Evolutionary conservation across 2,329 filamentous ascomycete species (phyloP).

Genomic region (Davidsoniella neocaledoniae): DNA sequence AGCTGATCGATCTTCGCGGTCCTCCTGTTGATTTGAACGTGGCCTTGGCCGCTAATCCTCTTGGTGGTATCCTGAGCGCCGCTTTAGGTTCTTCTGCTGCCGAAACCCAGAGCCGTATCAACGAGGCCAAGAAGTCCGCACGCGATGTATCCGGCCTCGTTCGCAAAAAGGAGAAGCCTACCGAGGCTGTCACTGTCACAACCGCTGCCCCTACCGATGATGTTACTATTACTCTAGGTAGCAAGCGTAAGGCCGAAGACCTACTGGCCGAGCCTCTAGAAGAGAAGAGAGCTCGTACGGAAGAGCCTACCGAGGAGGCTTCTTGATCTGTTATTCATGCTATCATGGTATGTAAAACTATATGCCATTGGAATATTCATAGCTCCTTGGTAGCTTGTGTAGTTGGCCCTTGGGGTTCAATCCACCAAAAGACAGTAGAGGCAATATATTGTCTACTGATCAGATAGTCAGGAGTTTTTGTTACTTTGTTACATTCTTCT

Average conservation of each 20-base stretch:
- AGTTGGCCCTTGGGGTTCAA: too few relatives aligned
- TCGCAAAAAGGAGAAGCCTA: conserved; percentile 37
- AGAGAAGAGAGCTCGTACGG: conserved; percentile 17
- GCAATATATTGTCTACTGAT: too few relatives aligned
- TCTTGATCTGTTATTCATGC: not conserved
- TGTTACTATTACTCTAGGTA: conserved; percentile 13
- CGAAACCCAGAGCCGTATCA: conserved; percentile 45
- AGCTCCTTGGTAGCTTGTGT: too few relatives aligned
- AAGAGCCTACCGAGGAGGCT: conserved; percentile 14
- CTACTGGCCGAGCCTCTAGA: conserved; percentile 20
- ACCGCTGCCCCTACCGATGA: conserved; percentile 13
- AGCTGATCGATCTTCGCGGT: conserved; percentile 53
- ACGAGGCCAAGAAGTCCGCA: conserved; percentile 57
- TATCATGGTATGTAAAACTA: too few relatives aligned
- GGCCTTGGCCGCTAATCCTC: conserved; percentile 32
- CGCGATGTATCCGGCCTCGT: conserved; percentile 61
- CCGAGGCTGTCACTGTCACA: conserved; percentile 8
- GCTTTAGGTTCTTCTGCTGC: conserved; percentile 41
- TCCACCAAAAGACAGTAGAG: too few relatives aligned
- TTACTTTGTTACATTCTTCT: too few relatives aligned
- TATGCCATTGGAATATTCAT: too few relatives aligned
- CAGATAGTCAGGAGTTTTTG: too few relatives aligned
- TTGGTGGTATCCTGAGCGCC: conserved; percentile 45
- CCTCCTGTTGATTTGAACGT: conserved; percentile 42
- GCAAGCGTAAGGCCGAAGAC: conserved; percentile 37